Conservation (phyloP, 805 yeast species). For the Candida chauliodis region DNA sequence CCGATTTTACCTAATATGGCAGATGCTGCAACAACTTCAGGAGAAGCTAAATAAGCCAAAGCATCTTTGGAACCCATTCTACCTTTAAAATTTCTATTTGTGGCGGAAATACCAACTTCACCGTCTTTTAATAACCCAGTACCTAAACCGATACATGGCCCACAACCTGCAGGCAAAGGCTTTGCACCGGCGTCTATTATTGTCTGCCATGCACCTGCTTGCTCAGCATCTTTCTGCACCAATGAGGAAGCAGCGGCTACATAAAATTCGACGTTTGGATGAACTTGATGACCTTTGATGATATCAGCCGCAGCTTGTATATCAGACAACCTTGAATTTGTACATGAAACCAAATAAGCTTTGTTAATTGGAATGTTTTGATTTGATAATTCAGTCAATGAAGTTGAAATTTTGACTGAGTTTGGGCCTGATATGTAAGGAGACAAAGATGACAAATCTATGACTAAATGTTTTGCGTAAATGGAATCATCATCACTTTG, state of each 20-base stretch:
- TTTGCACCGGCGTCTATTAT: slow-evolving; percentile 89
- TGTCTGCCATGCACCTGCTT: slow-evolving; percentile 87
- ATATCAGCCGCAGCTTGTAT: slow-evolving; percentile 92
- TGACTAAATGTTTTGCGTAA: slow-evolving; percentile 82
- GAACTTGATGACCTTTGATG: slow-evolving; percentile 76
- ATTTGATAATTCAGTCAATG: slow-evolving; percentile 69
- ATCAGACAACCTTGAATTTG: slow-evolving; percentile 91
- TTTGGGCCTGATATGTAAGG: slow-evolving; percentile 96
- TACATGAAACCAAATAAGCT: slow-evolving; percentile 97
- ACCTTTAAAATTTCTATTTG: slow-evolving; percentile 98
- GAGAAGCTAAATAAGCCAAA: slow-evolving; percentile 91
- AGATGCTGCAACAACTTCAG: slow-evolving; percentile 97
- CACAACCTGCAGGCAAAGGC: slow-evolving; percentile 98
- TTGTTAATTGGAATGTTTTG: slow-evolving; percentile 79
- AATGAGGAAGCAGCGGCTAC: slow-evolving; percentile 95
- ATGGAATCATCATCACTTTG: slow-evolving; percentile 72
- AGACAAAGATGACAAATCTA: slow-evolving; percentile 76
- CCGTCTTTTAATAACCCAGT: slow-evolving; percentile 91
- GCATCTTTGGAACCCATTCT: slow-evolving; percentile 99
- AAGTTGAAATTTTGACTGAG: slow-evolving; percentile 86
- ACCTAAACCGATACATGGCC: slow-evolving; percentile 98
- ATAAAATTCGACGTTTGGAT: slow-evolving; percentile 89
- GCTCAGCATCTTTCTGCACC: slow-evolving; percentile 91
- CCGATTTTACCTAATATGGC: slow-evolving; percentile 95
- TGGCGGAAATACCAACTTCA: slow-evolving; percentile 97